phyloP scores from a whole-genome alignment of 192 early-diverging fungal species.

The Dispira simplex region DNA sequence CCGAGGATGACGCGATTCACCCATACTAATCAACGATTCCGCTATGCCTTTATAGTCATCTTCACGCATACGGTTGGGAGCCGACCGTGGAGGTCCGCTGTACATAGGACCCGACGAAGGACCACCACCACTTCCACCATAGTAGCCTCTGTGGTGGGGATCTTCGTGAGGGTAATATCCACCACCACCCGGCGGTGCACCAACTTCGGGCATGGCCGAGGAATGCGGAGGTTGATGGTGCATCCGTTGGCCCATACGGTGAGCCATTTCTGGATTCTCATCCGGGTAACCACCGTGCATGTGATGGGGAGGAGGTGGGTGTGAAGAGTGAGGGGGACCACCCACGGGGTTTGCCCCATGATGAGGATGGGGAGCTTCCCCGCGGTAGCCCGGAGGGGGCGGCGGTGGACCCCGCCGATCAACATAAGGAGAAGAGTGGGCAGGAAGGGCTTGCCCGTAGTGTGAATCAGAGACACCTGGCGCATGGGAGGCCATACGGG shows the following conservation, averaged over 20 bases:
- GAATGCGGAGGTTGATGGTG: background rate
- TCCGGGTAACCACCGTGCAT: conserved; percentile 3
- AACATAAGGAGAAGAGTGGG: background rate
- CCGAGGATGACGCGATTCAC: background rate
- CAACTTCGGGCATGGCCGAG: background rate
- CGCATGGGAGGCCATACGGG: too few species aligned
- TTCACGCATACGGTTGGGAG: background rate
- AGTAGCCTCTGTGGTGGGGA: background rate
- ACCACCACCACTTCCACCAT: background rate
- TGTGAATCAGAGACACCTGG: background rate
- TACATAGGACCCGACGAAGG: background rate
- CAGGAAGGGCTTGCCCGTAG: background rate
- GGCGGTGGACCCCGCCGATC: conserved; percentile 4
- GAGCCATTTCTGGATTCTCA: conserved; percentile 6
- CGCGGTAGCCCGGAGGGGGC: background rate
- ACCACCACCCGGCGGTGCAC: background rate
- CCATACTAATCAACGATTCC: conserved; percentile 6
- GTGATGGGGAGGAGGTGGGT: background rate
- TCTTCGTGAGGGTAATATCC: background rate
- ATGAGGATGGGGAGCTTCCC: background rate
- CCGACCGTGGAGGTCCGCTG: background rate
- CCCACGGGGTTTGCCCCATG: background rate
- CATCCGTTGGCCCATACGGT: background rate
- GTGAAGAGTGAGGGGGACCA: background rate
- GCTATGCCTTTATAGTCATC: conserved; percentile 1